Conservation (phyloP, 2,329 filamentous ascomycete genomes). For the Rugonectria rugulosa region DNA sequence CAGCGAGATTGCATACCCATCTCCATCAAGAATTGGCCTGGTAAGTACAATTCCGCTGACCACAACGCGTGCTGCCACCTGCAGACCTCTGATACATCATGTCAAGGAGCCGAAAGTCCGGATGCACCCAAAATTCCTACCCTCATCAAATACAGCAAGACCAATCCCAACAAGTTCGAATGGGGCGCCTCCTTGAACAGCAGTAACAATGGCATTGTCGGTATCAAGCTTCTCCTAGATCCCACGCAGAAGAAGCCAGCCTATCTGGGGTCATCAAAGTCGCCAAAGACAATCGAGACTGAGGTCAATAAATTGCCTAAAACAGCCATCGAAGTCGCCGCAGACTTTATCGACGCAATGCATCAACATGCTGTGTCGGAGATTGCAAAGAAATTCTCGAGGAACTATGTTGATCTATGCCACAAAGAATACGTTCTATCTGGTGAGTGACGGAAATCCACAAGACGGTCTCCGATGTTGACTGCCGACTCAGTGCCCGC, state of each 20-base stretch:
- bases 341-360: constrained; percentile 24
- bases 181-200: constrained; percentile 24
- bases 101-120: constrained; percentile 12
- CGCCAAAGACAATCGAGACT: not conserved
- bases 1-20: constrained; percentile 18
- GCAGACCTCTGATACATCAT: no score
- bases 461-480: not conserved
- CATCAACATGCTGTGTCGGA: constrained; percentile 24
- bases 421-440: constrained; percentile 26
- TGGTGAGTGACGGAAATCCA: constrained; percentile 19
- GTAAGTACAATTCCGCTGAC: constrained; percentile 18
- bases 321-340: constrained; percentile 17
- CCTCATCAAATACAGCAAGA: constrained; percentile 19
- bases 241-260: constrained; percentile 16
- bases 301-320: constrained; percentile 24
- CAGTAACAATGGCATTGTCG: constrained; percentile 15
- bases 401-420: constrained; percentile 24
- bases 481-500: constrained; percentile 22
- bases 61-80: not conserved
- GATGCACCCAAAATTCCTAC: constrained; percentile 31
- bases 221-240: constrained; percentile 31
- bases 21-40: constrained; percentile 29
- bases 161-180: constrained; percentile 1
- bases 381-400: constrained; percentile 21
- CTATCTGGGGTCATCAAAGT: constrained; percentile 22